Evolutionary conservation across 345 rosid species (phyloP), one percentile per base, ranked within the genome.

Genomic region (Citrus trifoliata): DNA sequence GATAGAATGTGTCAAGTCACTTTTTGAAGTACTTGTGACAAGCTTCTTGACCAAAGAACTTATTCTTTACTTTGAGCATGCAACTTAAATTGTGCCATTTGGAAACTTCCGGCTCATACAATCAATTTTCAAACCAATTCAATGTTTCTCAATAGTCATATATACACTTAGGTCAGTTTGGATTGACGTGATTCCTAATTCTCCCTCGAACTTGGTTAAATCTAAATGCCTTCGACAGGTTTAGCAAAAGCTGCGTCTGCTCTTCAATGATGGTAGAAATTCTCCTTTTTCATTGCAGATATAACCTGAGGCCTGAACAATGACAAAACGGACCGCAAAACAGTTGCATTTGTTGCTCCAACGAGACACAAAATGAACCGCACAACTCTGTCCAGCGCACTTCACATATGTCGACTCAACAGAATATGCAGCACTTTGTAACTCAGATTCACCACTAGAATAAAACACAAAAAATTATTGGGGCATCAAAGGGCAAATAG

Each of bases 51-150:
- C 78, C 77, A 63, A 2, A 68, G 83, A 73, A 79, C 76, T 62
- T 84, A 82, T 84, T 79, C 90, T 83, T 87, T 80, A 27, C 89
- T 82, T 86, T 73, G 62, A 7, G 46, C 60, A 48, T 61, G 81
- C 83, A 58, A 18, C 60, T 64, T 62, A 46, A 9, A 25, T 22
- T 30, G 37, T 58, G 71, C 80, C 81, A 73, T 38, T 73, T 64
- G 55, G 24, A 62, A 42, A 16, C 53, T 56, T 6, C 8, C 3
- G 2, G 42, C 7, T 74, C 18, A 7, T 2, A 46, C 68, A 25
- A 7, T 24, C 14, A 22, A 24, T 59, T 58, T 6, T 25, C n/a
- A 24, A 24, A 22, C 48, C 14, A 56, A 22, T 67, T 22, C 28
- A 18, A 22, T 1, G 51, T 62, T 9, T 35, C 25, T 67, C 55